Base-by-base conservation (phyloP, 2,329 filamentous ascomycete genomes). In the Aspergillus tanneri region DNA sequence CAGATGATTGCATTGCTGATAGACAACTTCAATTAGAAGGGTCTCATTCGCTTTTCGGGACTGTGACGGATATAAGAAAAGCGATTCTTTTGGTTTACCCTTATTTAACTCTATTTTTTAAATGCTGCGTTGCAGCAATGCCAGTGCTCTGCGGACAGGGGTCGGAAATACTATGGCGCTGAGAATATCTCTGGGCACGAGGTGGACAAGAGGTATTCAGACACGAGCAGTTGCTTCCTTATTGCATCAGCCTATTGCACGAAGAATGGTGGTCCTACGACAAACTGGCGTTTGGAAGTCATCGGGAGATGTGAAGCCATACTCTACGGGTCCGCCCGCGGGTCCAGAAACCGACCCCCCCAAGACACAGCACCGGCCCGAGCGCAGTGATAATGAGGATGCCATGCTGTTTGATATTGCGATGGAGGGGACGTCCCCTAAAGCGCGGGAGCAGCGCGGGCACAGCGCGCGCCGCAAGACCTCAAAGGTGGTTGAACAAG, bases 401-500 rank as follows among this genome's bases (percentile, higher is more conserved):
- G 10, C 21, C 8, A 36, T 62, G 11, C 36, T 61, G 23, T n/a
- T n/a, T n/a, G 42, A 46, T 6, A 40, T 58, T 35, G 57, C 59
- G n/a, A 54, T 49, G 25, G 42, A 43, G 5, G 43, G 39, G 25
- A 43, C 37, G 11, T 32, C 42, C 11, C 41, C 38, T 3, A 46
- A 36, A 24, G 22, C n/a, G 14, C 41, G 47, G 14, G 30, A 36
- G 16, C 18, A 41, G 10, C 22, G 19, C 11, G 18, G 27, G 3
- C 7, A 22, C 11, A 11, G 18, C 12, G 21, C 22, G 9, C 18
- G n/a, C 5, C 8, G 21, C 8, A 41, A 18, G 2, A 38, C 50
- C 7, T 41, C 49, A 5, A 52, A 45, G 9, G 44, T 46, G 22
- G 46, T 59, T 5, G 25, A 73, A 28, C 79, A 77, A 59, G 83